Evolutionary conservation across 2,329 filamentous ascomycete genomes (phyloP).

Genomic region (Colletotrichum godetiae): DNA sequence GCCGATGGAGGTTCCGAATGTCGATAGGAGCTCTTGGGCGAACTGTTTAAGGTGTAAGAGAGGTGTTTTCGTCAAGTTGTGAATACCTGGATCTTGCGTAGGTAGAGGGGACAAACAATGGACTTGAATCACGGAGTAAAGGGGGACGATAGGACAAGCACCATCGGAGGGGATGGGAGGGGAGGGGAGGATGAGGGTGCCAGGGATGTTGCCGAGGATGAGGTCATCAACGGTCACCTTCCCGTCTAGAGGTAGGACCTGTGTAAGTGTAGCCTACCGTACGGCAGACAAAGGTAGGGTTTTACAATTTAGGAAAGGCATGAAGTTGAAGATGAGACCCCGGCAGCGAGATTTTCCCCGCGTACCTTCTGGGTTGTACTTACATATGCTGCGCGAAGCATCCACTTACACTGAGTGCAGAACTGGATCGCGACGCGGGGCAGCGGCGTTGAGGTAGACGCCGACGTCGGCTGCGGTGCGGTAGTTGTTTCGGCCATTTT

Average conservation of each 20-base stretch:
- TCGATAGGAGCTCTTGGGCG: slow-evolving; percentile 94
- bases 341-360: neutral
- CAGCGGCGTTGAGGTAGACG: slow-evolving; percentile 46
- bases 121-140: neutral
- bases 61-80: slow-evolving; percentile 7
- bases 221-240: slow-evolving; percentile 9
- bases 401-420: slow-evolving; percentile 95
- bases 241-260: neutral
- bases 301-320: neutral
- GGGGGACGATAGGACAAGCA: neutral
- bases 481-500: slow-evolving; percentile 13
- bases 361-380: slow-evolving; percentile 41
- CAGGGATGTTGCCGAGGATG: slow-evolving; percentile 7
- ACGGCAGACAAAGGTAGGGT: neutral
- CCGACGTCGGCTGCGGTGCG: neutral
- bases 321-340: neutral
- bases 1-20: slow-evolving; percentile 84
- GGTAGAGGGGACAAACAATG: neutral
- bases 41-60: slow-evolving; percentile 73
- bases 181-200: neutral
- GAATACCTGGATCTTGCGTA: neutral
- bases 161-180: neutral
- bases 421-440: slow-evolving; percentile 89
- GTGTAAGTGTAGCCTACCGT: neutral
- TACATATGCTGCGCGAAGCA: slow-evolving; percentile 88